Evolutionary conservation across 2,329 filamentous ascomycete species (phyloP), one percentile per base, ranked within the genome.

Genomic region (Nannizziopsis arthrosporioides): DNA sequence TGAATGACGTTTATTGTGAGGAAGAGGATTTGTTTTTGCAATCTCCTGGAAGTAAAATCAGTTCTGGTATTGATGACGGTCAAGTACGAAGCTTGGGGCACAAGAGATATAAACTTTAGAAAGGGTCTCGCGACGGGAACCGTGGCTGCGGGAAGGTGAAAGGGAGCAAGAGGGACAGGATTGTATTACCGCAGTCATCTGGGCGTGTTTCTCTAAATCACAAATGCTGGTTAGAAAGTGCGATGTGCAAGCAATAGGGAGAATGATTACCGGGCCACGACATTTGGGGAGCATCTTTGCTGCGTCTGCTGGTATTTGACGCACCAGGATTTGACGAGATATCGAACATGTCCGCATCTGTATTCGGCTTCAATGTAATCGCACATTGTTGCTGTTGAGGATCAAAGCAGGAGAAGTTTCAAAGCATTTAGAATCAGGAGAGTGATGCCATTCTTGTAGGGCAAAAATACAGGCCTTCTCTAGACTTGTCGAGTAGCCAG

Each of bases 331-430:
- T 73, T 68, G 40, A 78, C 75, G 7, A 72, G 73, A 55, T 72
- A 77, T 31, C 75, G 69, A 50, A 74, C 62, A 61, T 79, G 75
- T 43, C 68, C 68, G 61, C 75, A 79, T 36, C 68, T 66, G 58
- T 75, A 78, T 51, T 76, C 72, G 47, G 78, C 75, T 61, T 77
- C 72, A 17, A 71, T 77, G 55, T 78, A 78, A 59, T 78, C 74
- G 60, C 75, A 79, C 75, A 78, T 78, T 43, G 47, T 62, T 15
- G 7, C 6, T 35, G 11, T 42, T 15, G 5, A n/a, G 36, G 4
- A 30, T 14, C 5, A 14, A 32, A 37, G 18, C 10, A 19, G 22
- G 11, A 7, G 11, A 48, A 15, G 36, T 7, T 4, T 27, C 7
- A 17, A 18, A 42, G 6, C 37, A 12, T 37, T 18, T 27, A 17